Evolutionary conservation across 306 rosid genomes (phyloP).

Genomic region (Fragaria vesca): DNA sequence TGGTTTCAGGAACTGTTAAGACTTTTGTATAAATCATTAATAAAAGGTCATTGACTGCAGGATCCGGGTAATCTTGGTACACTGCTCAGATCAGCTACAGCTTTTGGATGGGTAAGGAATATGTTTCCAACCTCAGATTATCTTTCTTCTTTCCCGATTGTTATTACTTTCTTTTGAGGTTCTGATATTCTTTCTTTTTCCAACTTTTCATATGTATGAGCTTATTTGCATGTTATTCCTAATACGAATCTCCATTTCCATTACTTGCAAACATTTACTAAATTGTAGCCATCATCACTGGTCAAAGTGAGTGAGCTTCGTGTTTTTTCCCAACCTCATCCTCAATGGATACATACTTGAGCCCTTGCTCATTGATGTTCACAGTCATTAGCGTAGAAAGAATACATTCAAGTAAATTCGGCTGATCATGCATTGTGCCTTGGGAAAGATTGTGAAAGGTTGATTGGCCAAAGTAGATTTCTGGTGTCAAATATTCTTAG

Average conservation of each 20-base stretch:
- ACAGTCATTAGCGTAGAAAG: background rate
- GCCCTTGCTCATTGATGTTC: background rate
- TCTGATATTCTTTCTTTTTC: background rate
- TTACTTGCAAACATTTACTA: background rate
- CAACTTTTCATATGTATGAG: background rate
- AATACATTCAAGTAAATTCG: background rate
- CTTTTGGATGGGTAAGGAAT: slow-evolving; percentile 84
- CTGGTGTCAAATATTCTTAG: background rate
- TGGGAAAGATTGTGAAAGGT: background rate
- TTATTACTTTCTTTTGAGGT: background rate
- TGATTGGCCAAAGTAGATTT: background rate
- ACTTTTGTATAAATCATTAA: slow-evolving; percentile 24
- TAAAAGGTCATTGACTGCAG: slow-evolving; percentile 47
- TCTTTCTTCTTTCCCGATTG: slow-evolving; percentile 13
- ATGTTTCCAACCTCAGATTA: slow-evolving; percentile 10
- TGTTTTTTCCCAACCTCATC: background rate
- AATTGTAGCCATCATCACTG: background rate
- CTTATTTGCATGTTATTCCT: background rate
- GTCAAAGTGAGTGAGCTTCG: background rate
- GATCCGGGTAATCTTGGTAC: slow-evolving; percentile 96
- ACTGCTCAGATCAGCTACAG: slow-evolving; percentile 78
- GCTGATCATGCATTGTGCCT: background rate
- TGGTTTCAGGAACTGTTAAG: slow-evolving; percentile 26
- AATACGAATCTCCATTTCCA: background rate
- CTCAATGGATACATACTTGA: background rate